Evolutionary conservation across 2,329 filamentous ascomycete species (phyloP), one percentile per base, ranked within the genome.

Genomic region (Pyrenophora seminiperda): DNA sequence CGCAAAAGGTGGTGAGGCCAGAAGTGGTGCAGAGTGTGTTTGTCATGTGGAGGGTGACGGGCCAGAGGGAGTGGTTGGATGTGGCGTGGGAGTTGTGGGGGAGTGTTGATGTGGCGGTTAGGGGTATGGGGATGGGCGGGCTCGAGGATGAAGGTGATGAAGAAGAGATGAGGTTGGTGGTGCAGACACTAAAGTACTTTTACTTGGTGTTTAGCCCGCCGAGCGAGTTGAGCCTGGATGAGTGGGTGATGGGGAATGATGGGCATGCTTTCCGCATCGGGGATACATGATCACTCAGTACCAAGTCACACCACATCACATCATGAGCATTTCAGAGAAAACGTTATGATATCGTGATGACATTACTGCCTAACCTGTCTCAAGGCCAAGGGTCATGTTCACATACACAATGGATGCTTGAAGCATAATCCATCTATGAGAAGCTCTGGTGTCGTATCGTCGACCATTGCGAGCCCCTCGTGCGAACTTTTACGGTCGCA

Each of bases 1-100:
- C 76, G 22, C 77, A 79, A 41, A 88, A 88, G 66, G 79, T 87
- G 29, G 75, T 89, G 14, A 79, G 71, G 4, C 88, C 88, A 7
- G 88, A 91, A 71, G 88, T 88, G 1, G 89, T 91, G 48, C 88
- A 91, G 74, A 87, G 83, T 17, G 81, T 92, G 4, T 92, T 90
- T 67, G 81, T 90, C 63, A 82, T 91, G 76, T 90, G 86, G 67
- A 82, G 88, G 43, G 76, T 89, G 52, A 90, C 87, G 0, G 88
- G 86, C 19, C 83, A 89, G 50, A 62, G 77, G 3, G 71, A 74
- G 20, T 87, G 85, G 77, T 82, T 82, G 63, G 81, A 87, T 44
- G 82, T 85, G 63, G 88, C 86, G 1, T 90, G 88, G 87, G 75
- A 76, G 40, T 90, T 91, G 87, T 90, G 89, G 65, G 68, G 81